Percentiles rank a stretch among this genome's conserved stretches.
Evolutionary conservation across 2,329 filamentous ascomycete genomes (phyloP).

Genomic region (Phaeosphaeriaceae sp.): DNA sequence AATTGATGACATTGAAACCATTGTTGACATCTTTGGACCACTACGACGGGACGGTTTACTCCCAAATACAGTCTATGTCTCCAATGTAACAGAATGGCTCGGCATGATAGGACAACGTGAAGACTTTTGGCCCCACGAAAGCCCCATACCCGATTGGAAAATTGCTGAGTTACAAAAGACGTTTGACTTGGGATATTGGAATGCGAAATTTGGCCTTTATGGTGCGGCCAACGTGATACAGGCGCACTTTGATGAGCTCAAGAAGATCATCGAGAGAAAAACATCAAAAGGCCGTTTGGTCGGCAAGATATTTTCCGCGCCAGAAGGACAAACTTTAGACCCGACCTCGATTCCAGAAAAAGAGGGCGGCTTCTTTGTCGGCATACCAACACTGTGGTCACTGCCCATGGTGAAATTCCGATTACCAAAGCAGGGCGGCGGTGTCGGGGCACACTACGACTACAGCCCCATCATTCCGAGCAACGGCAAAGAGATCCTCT

Average conservation of each 20-base stretch:
- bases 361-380: constrained; percentile 42
- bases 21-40: constrained; percentile 54
- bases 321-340: constrained; percentile 49
- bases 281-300: constrained; percentile 49
- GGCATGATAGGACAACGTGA: constrained; percentile 53
- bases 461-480: constrained; percentile 42
- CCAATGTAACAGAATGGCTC: constrained; percentile 55
- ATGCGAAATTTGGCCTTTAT: constrained; percentile 55
- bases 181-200: constrained; percentile 54
- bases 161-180: constrained; percentile 53
- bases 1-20: constrained; percentile 54
- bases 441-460: constrained; percentile 42
- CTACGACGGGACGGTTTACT: constrained; percentile 54
- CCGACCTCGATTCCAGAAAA: constrained; percentile 41
- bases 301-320: constrained; percentile 49
- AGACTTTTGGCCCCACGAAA: constrained; percentile 53
- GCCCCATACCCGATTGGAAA: constrained; percentile 55
- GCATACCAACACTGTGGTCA: constrained; percentile 39
- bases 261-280: constrained; percentile 45
- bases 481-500: constrained; percentile 48
- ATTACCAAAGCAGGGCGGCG: constrained; percentile 33
- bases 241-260: constrained; percentile 52
- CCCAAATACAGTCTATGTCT: constrained; percentile 54
- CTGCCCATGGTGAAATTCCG: constrained; percentile 42
- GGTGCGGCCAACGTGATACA: constrained; percentile 52